Evolutionary conservation across 2,329 filamentous ascomycete genomes (phyloP).

Genomic region (Tolypocladium capitatum): DNA sequence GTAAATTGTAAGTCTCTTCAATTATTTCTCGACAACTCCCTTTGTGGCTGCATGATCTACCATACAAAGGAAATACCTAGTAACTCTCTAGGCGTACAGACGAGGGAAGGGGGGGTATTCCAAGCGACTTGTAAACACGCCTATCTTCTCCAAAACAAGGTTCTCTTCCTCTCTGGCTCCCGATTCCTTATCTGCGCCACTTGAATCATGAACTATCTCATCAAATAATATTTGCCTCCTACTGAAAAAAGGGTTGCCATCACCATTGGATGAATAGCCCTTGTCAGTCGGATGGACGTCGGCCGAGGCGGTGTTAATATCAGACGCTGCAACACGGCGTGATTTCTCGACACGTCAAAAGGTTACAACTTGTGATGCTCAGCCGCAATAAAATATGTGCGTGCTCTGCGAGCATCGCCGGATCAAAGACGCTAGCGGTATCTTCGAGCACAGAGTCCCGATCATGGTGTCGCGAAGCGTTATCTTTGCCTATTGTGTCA

Average conservation of each 20-base stretch:
- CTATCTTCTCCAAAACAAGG: not conserved
- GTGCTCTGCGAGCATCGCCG: not conserved
- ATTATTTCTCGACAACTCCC: not conserved
- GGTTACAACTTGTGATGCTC: not conserved
- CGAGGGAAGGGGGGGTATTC: not conserved
- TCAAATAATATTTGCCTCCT: not conserved
- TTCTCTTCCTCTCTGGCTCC: not conserved
- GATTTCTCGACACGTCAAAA: not conserved
- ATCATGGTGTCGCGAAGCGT: no score
- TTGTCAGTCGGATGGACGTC: constrained; percentile 1
- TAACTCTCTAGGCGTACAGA: not conserved
- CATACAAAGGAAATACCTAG: not conserved
- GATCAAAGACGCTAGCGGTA: not conserved
- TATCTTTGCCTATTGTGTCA: not conserved
- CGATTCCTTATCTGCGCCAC: no score
- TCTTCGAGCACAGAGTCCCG: not conserved
- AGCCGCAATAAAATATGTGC: no score
- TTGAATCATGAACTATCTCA: not conserved
- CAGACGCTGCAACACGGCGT: not conserved
- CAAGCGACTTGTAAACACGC: not conserved
- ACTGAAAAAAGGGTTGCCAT: not conserved
- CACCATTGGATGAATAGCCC: constrained; percentile 1
- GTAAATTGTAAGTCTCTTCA: no score
- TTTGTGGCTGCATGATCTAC: not conserved
- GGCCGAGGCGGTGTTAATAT: not conserved